Base-by-base conservation (phyloP, 2,329 filamentous ascomycete species). In the Huntiella bhutanensis region DNA sequence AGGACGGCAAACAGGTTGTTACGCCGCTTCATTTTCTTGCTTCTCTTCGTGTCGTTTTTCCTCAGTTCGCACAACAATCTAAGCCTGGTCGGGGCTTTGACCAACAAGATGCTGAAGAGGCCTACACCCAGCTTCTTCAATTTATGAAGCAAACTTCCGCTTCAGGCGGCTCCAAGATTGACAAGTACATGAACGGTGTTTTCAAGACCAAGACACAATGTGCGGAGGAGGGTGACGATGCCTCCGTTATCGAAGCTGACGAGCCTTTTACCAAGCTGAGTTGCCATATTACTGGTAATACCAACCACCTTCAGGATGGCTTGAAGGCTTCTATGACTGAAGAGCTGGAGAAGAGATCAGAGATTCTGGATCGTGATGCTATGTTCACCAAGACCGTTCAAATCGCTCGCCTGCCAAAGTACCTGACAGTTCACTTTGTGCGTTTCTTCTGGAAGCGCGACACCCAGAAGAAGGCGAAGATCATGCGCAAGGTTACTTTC, bases 71-170 rank as follows among this genome's bases (percentile, higher is more conserved):
- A 8, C 86, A 98, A 64, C 80, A 76, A 56, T 76, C 85, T 47
- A 87, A 83, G 59, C 79, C 80, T 32, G 82, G 84, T 16, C 70
- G 80, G 49, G 86, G 83, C 5, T 96, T 80, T 58, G 87, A 91
- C n/a, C 91, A 98, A 63, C 91, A 98, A 63, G 91, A 98, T 65
- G 91, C 91, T 1, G 91, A 98, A 62, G 91, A 98, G 62, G 91
- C 88, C 41, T 98, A 88, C 86, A 91, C 88, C 15, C 88, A 96
- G 59, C 92, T 98, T 51, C 66, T 98, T 4, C 77, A 81, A 39
- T 82, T 88, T 57, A 65, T 98, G 34, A 77, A 81, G 51, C 35
- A 43, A n/a, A 49, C 45, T 15, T 39, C 45, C 32, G 10, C 43
- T 32, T 37, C 19, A 4, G 17, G 40, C 3, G 16, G 7, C 15